phyloP scores from a whole-genome alignment of 192 early-diverging fungal species.

The Podochytrium sp. region DNA sequence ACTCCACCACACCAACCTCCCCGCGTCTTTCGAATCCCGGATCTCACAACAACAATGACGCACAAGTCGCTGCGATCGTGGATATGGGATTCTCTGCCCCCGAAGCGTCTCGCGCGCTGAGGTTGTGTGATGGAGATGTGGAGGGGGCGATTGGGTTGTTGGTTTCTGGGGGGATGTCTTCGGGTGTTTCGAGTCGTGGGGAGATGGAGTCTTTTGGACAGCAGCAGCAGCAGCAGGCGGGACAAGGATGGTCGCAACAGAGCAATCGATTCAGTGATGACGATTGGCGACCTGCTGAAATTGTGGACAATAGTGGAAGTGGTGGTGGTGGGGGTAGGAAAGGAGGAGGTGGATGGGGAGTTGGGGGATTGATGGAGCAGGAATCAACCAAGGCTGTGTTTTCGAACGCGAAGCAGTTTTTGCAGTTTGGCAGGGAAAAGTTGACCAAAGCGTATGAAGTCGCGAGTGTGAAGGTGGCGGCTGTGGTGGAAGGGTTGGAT shows the following conservation, averaged over 20 bases:
- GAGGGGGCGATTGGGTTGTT: constrained; percentile 56
- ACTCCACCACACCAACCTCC: background rate
- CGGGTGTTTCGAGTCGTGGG: background rate
- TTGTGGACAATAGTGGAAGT: no score
- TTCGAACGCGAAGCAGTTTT: constrained; percentile 68
- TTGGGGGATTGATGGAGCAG: constrained; percentile 54
- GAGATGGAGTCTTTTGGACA: no score
- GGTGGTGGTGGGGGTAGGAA: background rate
- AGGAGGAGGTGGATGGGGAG: background rate
- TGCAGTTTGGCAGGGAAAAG: constrained; percentile 55
- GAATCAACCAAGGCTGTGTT: constrained; percentile 66
- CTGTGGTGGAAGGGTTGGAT: constrained; percentile 16
- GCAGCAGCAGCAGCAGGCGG: background rate
- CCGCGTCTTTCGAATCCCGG: background rate
- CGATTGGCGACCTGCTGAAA: background rate
- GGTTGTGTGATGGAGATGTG: constrained; percentile 65
- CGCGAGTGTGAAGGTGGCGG: constrained; percentile 63
- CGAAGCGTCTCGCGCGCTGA: constrained; percentile 69
- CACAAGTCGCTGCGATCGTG: constrained; percentile 67
- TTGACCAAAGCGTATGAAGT: constrained; percentile 63
- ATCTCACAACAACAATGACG: background rate
- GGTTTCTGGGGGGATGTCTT: constrained; percentile 35
- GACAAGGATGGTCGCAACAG: background rate
- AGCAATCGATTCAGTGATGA: no score
- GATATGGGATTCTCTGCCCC: constrained; percentile 79